Conservation (phyloP, 352 stramenopile genomes). For the Phytophthora palmivora region DNA sequence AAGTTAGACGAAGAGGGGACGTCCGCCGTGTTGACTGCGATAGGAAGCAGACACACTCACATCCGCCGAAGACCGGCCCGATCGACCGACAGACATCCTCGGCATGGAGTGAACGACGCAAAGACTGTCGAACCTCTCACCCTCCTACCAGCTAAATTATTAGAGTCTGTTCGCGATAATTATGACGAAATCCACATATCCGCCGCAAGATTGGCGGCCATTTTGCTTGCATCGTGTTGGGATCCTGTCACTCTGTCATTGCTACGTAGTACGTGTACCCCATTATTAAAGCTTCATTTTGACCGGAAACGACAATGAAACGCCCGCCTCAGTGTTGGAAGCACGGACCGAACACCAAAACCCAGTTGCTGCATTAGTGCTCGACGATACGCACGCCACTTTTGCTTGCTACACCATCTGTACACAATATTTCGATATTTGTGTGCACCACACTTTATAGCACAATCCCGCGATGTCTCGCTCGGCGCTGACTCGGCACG, state of each 20-base stretch:
- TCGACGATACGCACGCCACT: constrained; percentile 21
- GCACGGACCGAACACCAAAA: constrained; percentile 19
- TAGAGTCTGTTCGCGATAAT: constrained; percentile 40
- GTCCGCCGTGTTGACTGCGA: constrained; percentile 20
- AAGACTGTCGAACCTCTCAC: neutral
- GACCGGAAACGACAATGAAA: constrained; percentile 12
- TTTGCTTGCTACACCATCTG: too few species aligned
- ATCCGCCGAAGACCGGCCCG: constrained; percentile 10
- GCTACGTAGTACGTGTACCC: too few species aligned
- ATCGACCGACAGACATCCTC: constrained; percentile 14
- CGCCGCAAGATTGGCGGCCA: constrained; percentile 13
- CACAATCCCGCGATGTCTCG: constrained; percentile 80
- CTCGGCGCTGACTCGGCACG: constrained; percentile 72
- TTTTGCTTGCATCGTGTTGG: too few species aligned
- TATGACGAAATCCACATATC: constrained; percentile 37
- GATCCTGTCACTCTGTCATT: too few species aligned
- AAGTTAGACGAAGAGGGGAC: constrained; percentile 17
- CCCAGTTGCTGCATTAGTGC: too few species aligned
- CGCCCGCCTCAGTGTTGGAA: constrained; percentile 23
- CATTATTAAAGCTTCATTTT: too few species aligned
- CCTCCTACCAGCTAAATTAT: constrained; percentile 42
- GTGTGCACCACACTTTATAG: too few species aligned
- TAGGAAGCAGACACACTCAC: constrained; percentile 28
- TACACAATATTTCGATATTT: too few species aligned
- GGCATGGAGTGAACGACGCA: constrained; percentile 12